phyloP scores from a whole-genome alignment of 164 flowering plant genomes.

The Buxus sempervirens region DNA sequence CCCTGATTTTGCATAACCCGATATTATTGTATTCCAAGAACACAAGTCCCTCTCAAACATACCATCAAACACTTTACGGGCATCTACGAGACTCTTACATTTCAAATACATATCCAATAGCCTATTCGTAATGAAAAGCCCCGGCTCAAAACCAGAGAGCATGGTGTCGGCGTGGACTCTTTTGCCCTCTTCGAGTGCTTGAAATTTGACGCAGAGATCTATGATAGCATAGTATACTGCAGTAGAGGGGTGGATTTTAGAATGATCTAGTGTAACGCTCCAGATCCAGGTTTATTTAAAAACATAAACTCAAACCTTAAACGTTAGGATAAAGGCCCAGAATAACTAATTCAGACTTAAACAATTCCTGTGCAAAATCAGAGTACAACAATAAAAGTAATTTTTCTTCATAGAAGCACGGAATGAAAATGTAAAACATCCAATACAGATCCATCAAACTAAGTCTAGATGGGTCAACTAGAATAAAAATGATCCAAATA shows the following conservation, averaged over 20 bases:
- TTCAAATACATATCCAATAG: slow-evolving; percentile 20
- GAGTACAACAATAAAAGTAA: no score
- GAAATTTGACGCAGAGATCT: slow-evolving; percentile 15
- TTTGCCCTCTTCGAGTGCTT: slow-evolving; percentile 24
- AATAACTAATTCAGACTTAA: no score
- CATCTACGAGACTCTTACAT: slow-evolving; percentile 16
- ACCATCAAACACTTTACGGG: slow-evolving; percentile 22
- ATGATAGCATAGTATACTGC: slow-evolving; percentile 25
- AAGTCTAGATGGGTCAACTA: no score
- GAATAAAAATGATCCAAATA: no score
- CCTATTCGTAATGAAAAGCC: slow-evolving; percentile 22
- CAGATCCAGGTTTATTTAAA: no score
- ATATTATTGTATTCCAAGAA: slow-evolving; percentile 32
- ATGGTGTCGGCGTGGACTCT: slow-evolving; percentile 18
- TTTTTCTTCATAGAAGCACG: no score
- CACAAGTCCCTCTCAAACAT: slow-evolving; percentile 31
- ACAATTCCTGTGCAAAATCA: no score
- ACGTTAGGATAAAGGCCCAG: no score
- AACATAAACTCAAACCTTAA: no score
- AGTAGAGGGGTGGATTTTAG: slow-evolving; percentile 14
- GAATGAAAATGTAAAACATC: no score
- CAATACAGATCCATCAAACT: no score
- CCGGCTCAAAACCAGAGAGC: slow-evolving; percentile 15
- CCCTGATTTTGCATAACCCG: slow-evolving; percentile 24
- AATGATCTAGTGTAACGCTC: no score